A percentile compares a stretch with the other conserved stretches of the same genome.
phyloP scores from a whole-genome alignment of 257 asterid species.

The Solanum clarkiae region DNA sequence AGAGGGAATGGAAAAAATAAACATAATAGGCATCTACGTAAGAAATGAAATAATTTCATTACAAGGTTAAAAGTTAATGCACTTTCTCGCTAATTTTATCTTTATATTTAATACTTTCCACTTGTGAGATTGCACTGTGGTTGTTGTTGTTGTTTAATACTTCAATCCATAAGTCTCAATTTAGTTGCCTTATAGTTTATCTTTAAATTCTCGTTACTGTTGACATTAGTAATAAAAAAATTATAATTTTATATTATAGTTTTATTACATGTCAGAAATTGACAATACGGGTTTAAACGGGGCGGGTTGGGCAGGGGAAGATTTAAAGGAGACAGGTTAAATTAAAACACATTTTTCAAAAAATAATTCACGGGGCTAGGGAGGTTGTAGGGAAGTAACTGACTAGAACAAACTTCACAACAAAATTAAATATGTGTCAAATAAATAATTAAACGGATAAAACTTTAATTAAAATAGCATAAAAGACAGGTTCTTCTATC shows the following conservation, averaged over 20 bases:
- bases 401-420: not conserved
- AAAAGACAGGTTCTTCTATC: not conserved
- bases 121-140: no score
- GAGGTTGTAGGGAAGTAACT: not conserved
- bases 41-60: no score
- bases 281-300: not conserved
- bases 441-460: not conserved
- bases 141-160: no score
- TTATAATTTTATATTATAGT: not conserved
- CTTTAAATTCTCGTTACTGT: not conserved
- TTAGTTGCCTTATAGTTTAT: no score
- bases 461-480: not conserved
- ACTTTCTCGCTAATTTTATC: no score
- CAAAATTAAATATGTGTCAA: not conserved
- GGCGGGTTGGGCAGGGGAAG: not conserved
- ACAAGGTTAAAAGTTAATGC: no score
- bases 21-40: no score
- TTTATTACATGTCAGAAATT: no score
- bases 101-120: no score
- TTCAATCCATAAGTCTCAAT: no score
- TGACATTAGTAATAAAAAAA: not conserved
- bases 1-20: no score
- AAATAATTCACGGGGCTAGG: not conserved
- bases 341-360: not conserved
- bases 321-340: not conserved